Evolutionary conservation across 139 green algal species (phyloP).

Genomic region (Trebouxia sp.): DNA sequence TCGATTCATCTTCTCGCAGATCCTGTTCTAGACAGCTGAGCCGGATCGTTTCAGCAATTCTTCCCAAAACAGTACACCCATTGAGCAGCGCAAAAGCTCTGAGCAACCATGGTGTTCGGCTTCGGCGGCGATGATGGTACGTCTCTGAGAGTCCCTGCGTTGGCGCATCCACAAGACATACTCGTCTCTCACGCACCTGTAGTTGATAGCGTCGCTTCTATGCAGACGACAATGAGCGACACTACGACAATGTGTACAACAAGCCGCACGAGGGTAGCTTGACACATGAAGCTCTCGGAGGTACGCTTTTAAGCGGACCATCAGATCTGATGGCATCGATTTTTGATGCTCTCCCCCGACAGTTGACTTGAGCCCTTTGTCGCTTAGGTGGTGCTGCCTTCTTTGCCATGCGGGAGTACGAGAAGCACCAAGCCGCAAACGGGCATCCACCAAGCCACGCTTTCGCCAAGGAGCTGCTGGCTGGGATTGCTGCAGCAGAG

Average conservation of each 20-base stretch:
- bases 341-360: no score
- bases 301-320: background rate
- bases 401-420: background rate
- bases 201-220: background rate
- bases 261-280: background rate
- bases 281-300: constrained; percentile 7
- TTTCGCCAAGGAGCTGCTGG: constrained; percentile 23
- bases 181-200: no score
- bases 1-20: no score
- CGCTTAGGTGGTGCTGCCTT: constrained; percentile 1
- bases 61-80: no score
- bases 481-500: constrained; percentile 10
- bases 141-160: background rate
- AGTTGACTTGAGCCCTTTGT: background rate
- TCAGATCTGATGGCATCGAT: no score
- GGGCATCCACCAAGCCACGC: background rate
- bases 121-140: background rate
- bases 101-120: background rate
- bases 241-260: background rate
- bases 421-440: constrained; percentile 15
- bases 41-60: no score
- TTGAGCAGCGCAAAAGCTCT: background rate
- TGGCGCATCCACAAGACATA: no score
- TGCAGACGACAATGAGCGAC: background rate
- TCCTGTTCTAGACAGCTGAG: no score